Evolutionary conservation across 805 yeast species (phyloP), one percentile per base, ranked within the genome.

Genomic region (Spathaspora sp.): DNA sequence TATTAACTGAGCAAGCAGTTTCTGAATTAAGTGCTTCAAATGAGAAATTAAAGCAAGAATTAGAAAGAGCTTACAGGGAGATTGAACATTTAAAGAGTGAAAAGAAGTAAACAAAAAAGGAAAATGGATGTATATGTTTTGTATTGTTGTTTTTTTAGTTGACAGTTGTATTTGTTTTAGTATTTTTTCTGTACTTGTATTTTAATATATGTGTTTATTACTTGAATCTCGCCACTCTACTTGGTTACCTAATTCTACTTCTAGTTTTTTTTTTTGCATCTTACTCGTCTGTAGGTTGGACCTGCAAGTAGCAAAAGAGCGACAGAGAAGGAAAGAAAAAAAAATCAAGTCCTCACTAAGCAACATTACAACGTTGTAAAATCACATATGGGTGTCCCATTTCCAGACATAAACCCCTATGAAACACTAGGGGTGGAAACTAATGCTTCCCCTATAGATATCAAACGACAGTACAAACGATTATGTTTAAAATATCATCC

Each of bases 51-150:
- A 91, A 90, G 72, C 80, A 78, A 50, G 97, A 92, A 71, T 79
- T 93, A 61, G 96, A 89, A 59, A 85, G 89, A 64, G 96, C 97
- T 14, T 93, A 93, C 77, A 80, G 96, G 59, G 97, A 92, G 65
- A 85, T 88, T 51, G 97, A 93, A 65, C 85, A 80, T 55, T 86
- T 91, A 84, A 88, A 69, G 42, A 52, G 65, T 31, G 65, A 42
- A 23, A 42, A 42, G 44, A 42, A 42, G 28, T 42, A 42, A 7
- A 19, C 6, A 10, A 10, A 10, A 17, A 5, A 10, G 19, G 6
- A 10, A 10, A 10, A 17, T 17, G 23, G 19, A 23, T 6, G 26
- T 23, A 23, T 23, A 3, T 23, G 6, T 23, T 3, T 23, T 40
- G 19, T 40, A 40, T 40, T 42, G 18, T 42, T 42, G 44, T 12